phyloP scores from a whole-genome alignment of 225 moss, liverwort and hornwort genomes.

The Sphagnum contortum region DNA sequence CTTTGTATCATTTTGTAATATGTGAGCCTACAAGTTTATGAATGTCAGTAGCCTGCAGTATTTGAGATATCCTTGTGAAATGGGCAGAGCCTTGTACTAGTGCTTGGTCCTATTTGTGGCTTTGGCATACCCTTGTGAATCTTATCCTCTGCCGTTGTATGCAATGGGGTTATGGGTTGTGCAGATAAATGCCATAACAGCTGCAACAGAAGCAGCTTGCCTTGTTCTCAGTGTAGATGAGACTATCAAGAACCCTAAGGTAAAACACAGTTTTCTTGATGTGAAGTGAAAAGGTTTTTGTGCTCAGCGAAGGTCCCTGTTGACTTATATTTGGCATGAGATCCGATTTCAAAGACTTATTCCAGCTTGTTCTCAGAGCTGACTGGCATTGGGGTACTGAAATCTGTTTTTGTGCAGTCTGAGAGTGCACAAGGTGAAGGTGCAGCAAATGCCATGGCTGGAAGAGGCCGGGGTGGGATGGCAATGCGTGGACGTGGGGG shows the following conservation, averaged over 20 bases:
- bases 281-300: not conserved
- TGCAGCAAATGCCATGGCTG: conserved; percentile 32
- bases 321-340: not conserved
- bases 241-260: conserved; percentile 48
- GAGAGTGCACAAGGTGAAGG: conserved; percentile 36
- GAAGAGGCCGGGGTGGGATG: conserved; percentile 32
- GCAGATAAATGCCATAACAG: conserved; percentile 87
- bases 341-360: not conserved
- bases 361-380: not conserved
- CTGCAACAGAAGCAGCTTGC: conserved; percentile 71
- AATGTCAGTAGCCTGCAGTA: not conserved
- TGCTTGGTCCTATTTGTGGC: not conserved
- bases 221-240: conserved; percentile 51
- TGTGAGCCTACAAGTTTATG: not conserved
- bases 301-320: not conserved
- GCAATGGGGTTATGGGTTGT: not conserved
- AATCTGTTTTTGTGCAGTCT: conserved; percentile 14
- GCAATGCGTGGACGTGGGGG: conserved; percentile 24
- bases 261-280: not conserved
- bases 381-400: not conserved
- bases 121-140: conserved; percentile 4
- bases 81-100: conserved; percentile 4
- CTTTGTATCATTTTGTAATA: not conserved
- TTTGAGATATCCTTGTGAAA: not conserved
- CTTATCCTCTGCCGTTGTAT: conserved; percentile 7